Base-by-base conservation (phyloP, 495 filamentous ascomycete species). In the Aspergillus funiculosus region DNA sequence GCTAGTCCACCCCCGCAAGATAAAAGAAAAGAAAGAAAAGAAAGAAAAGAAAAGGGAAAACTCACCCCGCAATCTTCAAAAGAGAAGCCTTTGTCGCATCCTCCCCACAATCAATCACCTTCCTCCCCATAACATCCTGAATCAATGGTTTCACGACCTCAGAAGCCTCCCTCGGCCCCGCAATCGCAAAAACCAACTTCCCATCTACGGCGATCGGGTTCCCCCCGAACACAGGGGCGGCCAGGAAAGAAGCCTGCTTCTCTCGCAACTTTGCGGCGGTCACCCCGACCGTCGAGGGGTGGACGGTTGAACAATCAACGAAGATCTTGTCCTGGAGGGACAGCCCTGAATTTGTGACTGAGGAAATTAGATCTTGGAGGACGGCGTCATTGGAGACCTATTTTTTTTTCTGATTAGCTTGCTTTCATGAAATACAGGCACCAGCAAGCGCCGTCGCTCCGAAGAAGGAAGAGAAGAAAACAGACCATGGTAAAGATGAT, bases 251-350 rank as follows among this genome's bases (percentile, higher is more conserved):
- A 0, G 65, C 71, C 9, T 62, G 47, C 39, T 63, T 54, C 7
- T 51, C 60, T 36, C 62, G 60, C 18, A 74, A 49, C 36, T 63
- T 56, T 3, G 59, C 43, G 11, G 64, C 62, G 4, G 69, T 62
- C 0, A 58, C 46, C 8, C 55, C 57, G 20, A 72, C 67, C 0
- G 65, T 69, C 11, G 64, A 41, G 0, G 71, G 71, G 36, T 69
- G 68, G 11, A 74, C 64, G 10, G 69, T 74, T 21, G 71, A 73
- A 54, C 69, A 72, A 39, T 74, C 71, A 38, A 74, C 63, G 45
- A 74, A 74, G 53, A 74, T 67, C 57, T 74, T 74, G 48, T 64
- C 65, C 10, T 53, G 53, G 11, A 73, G 55, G 2, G 65, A 65
- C 8, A 59, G 54, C 1, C 54, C 62, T 5, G 66, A 67, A 19